Percentiles rank a stretch among this genome's conserved stretches.
phyloP scores from a whole-genome alignment of 441 rosid species.

The Pelargonium fulgidum region DNA sequence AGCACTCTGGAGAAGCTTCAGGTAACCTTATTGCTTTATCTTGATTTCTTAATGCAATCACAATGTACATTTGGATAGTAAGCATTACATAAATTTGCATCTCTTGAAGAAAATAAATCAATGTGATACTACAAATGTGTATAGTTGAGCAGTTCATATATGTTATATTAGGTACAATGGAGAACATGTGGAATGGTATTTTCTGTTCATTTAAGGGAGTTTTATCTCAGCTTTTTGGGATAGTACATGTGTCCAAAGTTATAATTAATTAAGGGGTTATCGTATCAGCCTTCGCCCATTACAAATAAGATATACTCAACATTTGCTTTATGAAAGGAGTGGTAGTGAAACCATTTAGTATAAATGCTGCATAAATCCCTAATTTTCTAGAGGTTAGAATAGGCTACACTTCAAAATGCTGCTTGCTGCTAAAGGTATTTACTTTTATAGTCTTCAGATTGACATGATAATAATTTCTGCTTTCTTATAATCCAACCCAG shows the following conservation, averaged over 20 bases:
- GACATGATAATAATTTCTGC: conserved; percentile 1
- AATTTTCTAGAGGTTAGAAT: not conserved
- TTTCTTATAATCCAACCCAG: conserved; percentile 8
- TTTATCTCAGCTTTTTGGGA: not conserved
- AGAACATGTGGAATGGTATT: not conserved
- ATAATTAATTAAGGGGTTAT: not conserved
- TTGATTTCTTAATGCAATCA: conserved; percentile 6
- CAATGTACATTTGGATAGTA: not conserved
- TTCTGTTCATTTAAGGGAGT: not conserved
- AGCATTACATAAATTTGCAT: not conserved
- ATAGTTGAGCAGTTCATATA: conserved; percentile 3
- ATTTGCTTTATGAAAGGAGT: not conserved
- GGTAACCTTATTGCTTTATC: conserved; percentile 17
- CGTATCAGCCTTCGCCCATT: not conserved
- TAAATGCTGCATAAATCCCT: not conserved
- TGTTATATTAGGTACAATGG: not conserved
- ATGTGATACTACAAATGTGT: not conserved
- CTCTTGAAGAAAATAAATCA: not conserved
- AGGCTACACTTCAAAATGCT: not conserved
- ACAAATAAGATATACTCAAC: conserved; percentile 1
- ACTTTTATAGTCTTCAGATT: not conserved
- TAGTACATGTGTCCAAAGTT: not conserved
- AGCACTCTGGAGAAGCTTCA: conserved; percentile 34
- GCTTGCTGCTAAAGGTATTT: not conserved
- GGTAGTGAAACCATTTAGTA: not conserved